Conservation (phyloP, 305 asterid species). For the Caryopteris hybrid region DNA sequence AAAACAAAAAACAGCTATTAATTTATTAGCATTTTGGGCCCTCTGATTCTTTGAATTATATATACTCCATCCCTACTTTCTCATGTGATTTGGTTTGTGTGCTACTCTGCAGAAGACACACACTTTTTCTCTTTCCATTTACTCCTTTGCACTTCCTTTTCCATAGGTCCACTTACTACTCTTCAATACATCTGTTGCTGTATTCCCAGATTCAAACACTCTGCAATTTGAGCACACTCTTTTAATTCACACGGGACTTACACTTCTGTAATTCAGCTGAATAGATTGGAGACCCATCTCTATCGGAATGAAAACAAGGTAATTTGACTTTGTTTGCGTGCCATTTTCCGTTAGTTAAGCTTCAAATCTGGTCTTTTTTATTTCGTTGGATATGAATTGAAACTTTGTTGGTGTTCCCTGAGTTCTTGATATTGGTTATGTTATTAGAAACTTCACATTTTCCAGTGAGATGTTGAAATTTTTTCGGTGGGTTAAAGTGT, state of each 20-base stretch:
- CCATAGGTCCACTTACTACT: not conserved
- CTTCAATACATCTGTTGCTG: conserved; percentile 1
- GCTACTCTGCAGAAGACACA: conserved; percentile 12
- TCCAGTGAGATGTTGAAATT: not conserved
- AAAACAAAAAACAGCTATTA: not conserved
- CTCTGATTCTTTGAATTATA: conserved; percentile 15
- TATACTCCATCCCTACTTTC: conserved; percentile 4
- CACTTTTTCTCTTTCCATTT: conserved; percentile 4
- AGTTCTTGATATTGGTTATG: not conserved
- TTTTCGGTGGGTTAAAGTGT: not conserved
- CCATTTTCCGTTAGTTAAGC: conserved; percentile 15
- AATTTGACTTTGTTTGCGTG: conserved; percentile 18
- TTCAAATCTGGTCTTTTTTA: conserved; percentile 35
- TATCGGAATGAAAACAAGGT: conserved; percentile 28
- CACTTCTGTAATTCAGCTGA: conserved; percentile 13
- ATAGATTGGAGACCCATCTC: conserved; percentile 31
- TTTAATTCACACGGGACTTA: not conserved
- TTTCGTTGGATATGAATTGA: conserved; percentile 8
- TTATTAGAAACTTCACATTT: not conserved
- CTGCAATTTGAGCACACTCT: conserved; percentile 18
- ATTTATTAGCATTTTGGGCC: conserved; percentile 7
- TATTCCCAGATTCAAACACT: conserved; percentile 34
- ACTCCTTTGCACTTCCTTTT: not conserved
- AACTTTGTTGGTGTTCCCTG: conserved; percentile 10
- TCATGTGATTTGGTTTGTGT: conserved; percentile 23